Evolutionary conservation across 2,329 filamentous ascomycete genomes (phyloP).

Genomic region (Pseudogymnoascus sp.): DNA sequence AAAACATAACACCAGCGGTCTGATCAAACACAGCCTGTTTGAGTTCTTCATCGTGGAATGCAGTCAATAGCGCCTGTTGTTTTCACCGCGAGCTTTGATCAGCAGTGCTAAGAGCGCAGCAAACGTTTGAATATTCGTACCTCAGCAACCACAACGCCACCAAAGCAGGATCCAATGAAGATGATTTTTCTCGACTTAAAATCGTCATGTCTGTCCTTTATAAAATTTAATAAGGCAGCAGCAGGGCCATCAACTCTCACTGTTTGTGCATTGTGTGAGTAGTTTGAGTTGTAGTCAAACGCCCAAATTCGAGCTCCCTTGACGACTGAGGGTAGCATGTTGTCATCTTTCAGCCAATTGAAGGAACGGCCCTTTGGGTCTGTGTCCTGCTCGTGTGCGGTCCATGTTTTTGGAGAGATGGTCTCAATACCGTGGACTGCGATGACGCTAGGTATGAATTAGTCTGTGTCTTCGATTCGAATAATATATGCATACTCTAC

Average conservation of each 20-base stretch:
- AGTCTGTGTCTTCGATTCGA: neutral
- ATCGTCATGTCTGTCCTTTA: neutral
- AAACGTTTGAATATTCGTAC: neutral
- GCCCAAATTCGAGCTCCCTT: neutral
- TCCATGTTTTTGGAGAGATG: neutral
- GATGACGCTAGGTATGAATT: neutral
- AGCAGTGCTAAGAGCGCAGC: neutral
- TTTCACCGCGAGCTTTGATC: neutral
- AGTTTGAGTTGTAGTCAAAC: neutral
- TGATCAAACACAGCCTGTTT: neutral
- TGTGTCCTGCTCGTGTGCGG: neutral
- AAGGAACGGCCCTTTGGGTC: neutral
- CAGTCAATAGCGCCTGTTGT: neutral
- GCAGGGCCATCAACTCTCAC: neutral
- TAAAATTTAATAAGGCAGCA: neutral
- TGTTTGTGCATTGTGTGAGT: neutral
- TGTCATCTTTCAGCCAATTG: neutral
- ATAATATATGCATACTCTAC: neutral
- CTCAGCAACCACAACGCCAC: neutral
- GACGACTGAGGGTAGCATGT: neutral
- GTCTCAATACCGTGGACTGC: neutral
- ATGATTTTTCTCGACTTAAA: neutral
- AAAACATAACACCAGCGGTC: neutral
- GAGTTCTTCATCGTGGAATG: neutral
- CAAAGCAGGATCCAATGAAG: neutral